Percentiles rank a stretch among this genome's conserved stretches.
phyloP scores from a whole-genome alignment of 495 filamentous ascomycete genomes.

The Aspergillus leporis region DNA sequence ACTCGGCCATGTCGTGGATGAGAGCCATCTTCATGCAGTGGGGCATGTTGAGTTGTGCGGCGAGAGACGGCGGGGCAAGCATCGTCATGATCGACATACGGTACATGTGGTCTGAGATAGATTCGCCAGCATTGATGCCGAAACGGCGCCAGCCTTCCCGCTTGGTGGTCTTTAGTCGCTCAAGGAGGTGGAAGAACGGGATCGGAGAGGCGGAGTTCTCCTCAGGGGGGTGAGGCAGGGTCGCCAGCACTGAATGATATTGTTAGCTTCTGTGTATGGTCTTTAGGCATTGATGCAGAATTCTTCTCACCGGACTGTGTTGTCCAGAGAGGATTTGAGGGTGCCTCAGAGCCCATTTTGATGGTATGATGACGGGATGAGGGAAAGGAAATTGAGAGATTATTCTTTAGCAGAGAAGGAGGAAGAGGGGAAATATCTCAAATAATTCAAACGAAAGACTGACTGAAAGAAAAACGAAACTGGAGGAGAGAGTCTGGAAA shows the following conservation, averaged over 20 bases:
- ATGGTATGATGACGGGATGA: conserved; percentile 10
- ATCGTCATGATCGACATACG: conserved; percentile 97
- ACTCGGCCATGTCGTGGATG: conserved; percentile 96
- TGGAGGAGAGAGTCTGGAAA: background rate
- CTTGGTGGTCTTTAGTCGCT: conserved; percentile 90
- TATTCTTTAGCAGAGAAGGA: background rate
- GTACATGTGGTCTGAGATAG: conserved; percentile 98
- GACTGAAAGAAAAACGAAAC: conserved; percentile 10
- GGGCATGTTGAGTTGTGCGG: conserved; percentile 67
- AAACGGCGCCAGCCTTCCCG: conserved; percentile 95
- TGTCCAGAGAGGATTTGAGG: conserved; percentile 30
- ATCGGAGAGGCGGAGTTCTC: conserved; percentile 71
- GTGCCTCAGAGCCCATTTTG: conserved; percentile 36
- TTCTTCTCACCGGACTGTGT: conserved; percentile 27
- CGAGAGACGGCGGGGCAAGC: conserved; percentile 79
- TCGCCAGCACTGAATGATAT: conserved; percentile 40
- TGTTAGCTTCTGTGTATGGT: background rate
- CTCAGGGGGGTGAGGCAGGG: conserved; percentile 51
- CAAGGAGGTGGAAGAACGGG: conserved; percentile 89
- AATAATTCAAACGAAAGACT: conserved; percentile 14
- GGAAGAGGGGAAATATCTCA: conserved; percentile 1
- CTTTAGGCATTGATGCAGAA: background rate
- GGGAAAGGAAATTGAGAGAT: background rate
- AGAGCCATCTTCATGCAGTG: conserved; percentile 92
- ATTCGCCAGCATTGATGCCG: conserved; percentile 71